phyloP scores from a whole-genome alignment of 163 green algal genomes.

The Chloromonas sp. region DNA sequence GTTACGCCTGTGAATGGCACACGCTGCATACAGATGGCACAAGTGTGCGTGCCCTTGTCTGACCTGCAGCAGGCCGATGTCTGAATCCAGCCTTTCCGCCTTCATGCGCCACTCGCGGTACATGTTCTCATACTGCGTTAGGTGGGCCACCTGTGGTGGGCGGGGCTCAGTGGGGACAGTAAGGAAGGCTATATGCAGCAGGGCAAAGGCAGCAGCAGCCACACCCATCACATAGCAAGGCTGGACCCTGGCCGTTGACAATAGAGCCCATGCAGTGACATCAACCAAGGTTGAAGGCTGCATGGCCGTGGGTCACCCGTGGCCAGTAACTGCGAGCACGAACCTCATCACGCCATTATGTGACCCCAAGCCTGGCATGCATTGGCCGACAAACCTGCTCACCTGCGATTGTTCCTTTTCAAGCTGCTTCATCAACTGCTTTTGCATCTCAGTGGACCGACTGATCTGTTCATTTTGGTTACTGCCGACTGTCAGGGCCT shows the following conservation, averaged over 20 bases:
- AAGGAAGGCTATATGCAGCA: not conserved
- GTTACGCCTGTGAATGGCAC: too few relatives aligned
- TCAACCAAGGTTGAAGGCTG: too few relatives aligned
- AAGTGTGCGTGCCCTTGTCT: too few relatives aligned
- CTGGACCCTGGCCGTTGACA: not conserved
- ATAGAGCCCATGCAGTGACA: too few relatives aligned
- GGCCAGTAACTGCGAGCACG: too few relatives aligned
- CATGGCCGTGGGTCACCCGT: too few relatives aligned
- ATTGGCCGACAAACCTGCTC: not conserved
- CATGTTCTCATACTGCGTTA: slow-evolving; percentile 4
- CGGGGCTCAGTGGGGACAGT: not conserved
- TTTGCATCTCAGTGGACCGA: not conserved
- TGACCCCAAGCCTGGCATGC: not conserved
- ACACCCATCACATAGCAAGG: not conserved
- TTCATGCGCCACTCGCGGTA: slow-evolving; percentile 8
- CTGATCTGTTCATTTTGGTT: too few relatives aligned
- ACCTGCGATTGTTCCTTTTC: not conserved
- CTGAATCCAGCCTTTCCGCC: not conserved
- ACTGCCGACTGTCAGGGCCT: too few relatives aligned
- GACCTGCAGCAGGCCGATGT: not conserved
- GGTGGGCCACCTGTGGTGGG: slow-evolving; percentile 6
- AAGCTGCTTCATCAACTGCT: not conserved
- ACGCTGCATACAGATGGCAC: too few relatives aligned
- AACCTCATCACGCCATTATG: not conserved
- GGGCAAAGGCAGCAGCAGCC: not conserved